A percentile compares a stretch with the other conserved stretches of the same genome.
Evolutionary conservation across 768 basidiomycete genomes (phyloP).

Genomic region (Dentipellis fragilis): DNA sequence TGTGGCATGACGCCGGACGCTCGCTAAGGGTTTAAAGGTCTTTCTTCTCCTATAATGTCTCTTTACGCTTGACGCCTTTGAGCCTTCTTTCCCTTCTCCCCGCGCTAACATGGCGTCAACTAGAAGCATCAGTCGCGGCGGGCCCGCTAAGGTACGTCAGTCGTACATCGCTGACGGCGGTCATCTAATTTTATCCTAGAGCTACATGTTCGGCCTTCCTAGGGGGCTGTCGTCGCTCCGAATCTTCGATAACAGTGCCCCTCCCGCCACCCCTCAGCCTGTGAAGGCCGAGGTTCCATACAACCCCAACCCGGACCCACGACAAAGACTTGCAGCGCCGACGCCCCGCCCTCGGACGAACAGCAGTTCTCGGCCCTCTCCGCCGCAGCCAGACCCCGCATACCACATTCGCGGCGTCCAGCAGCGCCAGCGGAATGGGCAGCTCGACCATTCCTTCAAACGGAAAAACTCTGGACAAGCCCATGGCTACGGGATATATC

Average conservation of each 20-base stretch:
- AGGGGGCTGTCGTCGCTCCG: neutral
- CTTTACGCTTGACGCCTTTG: constrained; percentile 5
- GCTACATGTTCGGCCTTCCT: constrained; percentile 9
- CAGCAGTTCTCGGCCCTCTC: neutral
- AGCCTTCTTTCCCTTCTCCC: constrained; percentile 1
- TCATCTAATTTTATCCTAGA: constrained; percentile 6
- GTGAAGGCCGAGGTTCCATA: neutral
- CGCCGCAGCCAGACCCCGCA: neutral
- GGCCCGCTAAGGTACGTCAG: constrained; percentile 9
- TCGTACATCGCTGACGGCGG: neutral
- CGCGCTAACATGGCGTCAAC: constrained; percentile 7
- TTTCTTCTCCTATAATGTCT: neutral
- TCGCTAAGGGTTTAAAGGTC: constrained; percentile 10
- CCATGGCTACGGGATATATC: constrained; percentile 11
- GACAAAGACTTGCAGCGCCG: neutral
- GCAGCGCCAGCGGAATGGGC: neutral
- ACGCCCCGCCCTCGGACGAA: neutral
- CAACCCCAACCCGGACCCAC: neutral
- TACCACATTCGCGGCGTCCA: neutral
- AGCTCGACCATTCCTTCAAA: constrained; percentile 9
- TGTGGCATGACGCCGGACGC: constrained; percentile 12
- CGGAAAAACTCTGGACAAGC: constrained; percentile 7
- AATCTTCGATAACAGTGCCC: neutral
- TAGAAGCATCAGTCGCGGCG: constrained; percentile 8
- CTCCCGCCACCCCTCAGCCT: neutral